Base-by-base conservation (phyloP, 495 filamentous ascomycete species). In the Aspergillus affinis region DNA sequence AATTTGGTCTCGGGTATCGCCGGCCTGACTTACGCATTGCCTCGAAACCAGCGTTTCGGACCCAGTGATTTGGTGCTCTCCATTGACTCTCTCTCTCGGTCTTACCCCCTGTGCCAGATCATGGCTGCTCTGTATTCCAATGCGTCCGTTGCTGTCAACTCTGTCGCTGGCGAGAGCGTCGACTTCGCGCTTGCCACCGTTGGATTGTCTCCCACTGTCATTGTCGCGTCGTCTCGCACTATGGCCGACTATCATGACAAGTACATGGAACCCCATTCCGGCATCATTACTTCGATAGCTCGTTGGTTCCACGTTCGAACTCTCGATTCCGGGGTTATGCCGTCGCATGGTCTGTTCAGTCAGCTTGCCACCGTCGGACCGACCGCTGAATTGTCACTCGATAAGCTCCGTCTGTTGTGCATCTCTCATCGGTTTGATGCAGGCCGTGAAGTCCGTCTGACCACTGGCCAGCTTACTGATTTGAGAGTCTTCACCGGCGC, bases 101-200 rank as follows among this genome's bases (percentile, higher is more conserved):
- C 87, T 0, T 95, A 96, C 72, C 82, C 91, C 2, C 83, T 98
- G 17, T 83, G 86, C 50, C 82, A 92, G 52, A 90, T 92, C 17
- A 81, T 98, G 60, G 86, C 87, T 21, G 92, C 93, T 0, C 83
- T 99, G 6, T 93, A 82, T 72, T 88, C 85, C 21, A 92, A 93
- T 66, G 83, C 91, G 41, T 92, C 92, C 0, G 79, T 98, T 19
- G 94, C 93, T 26, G 83, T 99, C 61, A 97, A 90, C 68, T 92
- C 92, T 2, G 91, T 94, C 20, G 89, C 90, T 32, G 85, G 89
- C 8, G 78, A 81, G 23, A 81, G 81, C 30, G 81, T 87, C 3
- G 86, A 94, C 69, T 81, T 97, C 30, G 78, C 79, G 41, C 67
- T 90, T 29, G 91, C 91, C 13, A 88, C 90, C 12, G 79, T 84